A percentile compares a stretch with the other conserved stretches of the same genome.
These are phyloP conservation scores for Coemansia sp. DNA, from an alignment of 192 early-diverging fungal genomes.

Conservation along the genomic window DNA sequence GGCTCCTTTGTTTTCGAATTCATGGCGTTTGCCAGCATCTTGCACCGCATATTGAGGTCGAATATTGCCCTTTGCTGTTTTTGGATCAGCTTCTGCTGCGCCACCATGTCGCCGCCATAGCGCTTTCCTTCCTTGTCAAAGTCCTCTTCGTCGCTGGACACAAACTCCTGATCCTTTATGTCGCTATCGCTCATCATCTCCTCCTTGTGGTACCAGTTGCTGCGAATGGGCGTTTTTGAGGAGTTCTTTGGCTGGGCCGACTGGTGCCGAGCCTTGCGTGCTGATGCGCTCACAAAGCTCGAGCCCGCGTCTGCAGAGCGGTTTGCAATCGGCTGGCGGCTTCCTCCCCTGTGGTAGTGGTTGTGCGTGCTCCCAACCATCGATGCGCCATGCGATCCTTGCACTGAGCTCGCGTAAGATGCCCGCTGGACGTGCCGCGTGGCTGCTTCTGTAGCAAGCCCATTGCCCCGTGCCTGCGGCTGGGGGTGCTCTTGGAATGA, in stretches of 20 bases:
- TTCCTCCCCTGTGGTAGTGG: slow-evolving; percentile 11
- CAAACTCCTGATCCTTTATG: slow-evolving; percentile 43
- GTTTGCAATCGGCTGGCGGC: slow-evolving; percentile 3
- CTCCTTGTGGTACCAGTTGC: slow-evolving; percentile 46
- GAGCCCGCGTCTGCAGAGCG: slow-evolving; percentile 31
- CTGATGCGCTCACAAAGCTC: slow-evolving; percentile 29
- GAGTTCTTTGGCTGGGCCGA: slow-evolving; percentile 17
- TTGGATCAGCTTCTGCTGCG: slow-evolving; percentile 53
- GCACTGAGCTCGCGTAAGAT: slow-evolving; percentile 35
- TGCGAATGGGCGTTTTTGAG: slow-evolving; percentile 38
- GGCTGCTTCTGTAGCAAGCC: slow-evolving; percentile 12
- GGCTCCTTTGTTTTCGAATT: slow-evolving; percentile 22
- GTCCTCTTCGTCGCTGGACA: slow-evolving; percentile 53
- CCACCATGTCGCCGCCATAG: slow-evolving; percentile 43
- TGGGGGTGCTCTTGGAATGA: slow-evolving; percentile 11
- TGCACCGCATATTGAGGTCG: slow-evolving; percentile 42
- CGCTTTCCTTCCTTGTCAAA: slow-evolving; percentile 36
- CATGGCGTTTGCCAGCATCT: slow-evolving; percentile 36
- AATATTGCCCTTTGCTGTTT: slow-evolving; percentile 53
- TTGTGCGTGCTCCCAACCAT: slow-evolving; percentile 25
- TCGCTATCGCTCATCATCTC: slow-evolving; percentile 50
- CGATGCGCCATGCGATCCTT: slow-evolving; percentile 25
- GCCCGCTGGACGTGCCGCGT: slow-evolving; percentile 29
- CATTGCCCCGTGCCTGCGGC: slow-evolving; percentile 21
- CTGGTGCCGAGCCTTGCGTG: slow-evolving; percentile 24